Evolutionary conservation across 2,329 filamentous ascomycete genomes (phyloP), one percentile per base, ranked within the genome.

Genomic region (Zymoseptoria crescenta): DNA sequence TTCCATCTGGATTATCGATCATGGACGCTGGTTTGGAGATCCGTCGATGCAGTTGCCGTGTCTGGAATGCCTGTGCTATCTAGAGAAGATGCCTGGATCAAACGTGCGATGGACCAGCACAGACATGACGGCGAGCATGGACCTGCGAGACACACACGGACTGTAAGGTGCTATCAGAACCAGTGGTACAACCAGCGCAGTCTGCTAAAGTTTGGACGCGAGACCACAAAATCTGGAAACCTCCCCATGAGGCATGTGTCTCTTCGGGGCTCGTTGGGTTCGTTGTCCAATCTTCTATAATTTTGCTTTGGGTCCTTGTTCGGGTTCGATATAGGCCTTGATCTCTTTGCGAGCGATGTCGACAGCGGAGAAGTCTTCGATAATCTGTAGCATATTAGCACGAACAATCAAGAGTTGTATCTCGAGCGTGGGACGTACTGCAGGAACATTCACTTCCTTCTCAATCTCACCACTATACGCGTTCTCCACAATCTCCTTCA

Each of bases 401-500:
- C 16, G 10, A 7, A 16, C n/a, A 16, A 45, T 24, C 24, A 24
- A 4, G 24, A 24, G 24, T n/a, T 45, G 35, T n/a, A 45, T 1
- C 16, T 16, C 13, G 35, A 45, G 35, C 5, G 4, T 16, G 13
- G 7, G 35, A 45, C 35, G n/a, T 45, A 45, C 10, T 16, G 87
- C 88, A 8, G 92, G 92, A 52, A 93, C 83, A 62, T 80, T 80
- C 1, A 96, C 87, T 53, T 83, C 78, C 71, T 84, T 87, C 16
- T 87, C 86, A 66, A 87, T 87, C 28, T 92, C 83, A 1, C 83
- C 89, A 60, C 86, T 81, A 4, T 86, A 84, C 0, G 84, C 91
- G 70, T 95, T 90, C 76, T 96, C 92, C n/a, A 96, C 76, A 65
- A 96, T 76, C 75, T 96, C 89, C 30, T 89, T 81, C 72, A 96